Conservation (phyloP, 176 grass and related monocot species). For the Themeda triandra region DNA sequence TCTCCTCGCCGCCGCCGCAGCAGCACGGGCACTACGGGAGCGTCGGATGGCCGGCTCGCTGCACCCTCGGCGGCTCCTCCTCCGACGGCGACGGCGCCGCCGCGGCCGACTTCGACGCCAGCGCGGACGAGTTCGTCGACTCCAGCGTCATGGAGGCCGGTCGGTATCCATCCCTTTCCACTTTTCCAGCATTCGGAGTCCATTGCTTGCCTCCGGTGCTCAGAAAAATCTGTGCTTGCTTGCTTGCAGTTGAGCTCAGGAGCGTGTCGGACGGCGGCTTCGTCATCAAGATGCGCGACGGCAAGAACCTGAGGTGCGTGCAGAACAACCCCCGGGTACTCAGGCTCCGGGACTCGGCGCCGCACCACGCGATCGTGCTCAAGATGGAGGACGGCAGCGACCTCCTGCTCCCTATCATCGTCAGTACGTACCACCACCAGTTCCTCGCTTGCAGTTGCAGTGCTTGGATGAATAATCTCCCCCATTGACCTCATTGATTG, state of each 20-base stretch:
- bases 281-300: slow-evolving; percentile 85
- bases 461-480: neutral
- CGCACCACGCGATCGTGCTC: slow-evolving; percentile 86
- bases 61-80: slow-evolving; percentile 63
- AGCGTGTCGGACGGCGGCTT: slow-evolving; percentile 86
- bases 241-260: slow-evolving; percentile 74
- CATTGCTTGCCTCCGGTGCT: neutral
- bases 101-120: slow-evolving; percentile 68
- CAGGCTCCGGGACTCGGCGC: slow-evolving; percentile 63
- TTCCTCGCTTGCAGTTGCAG: neutral
- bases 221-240: neutral
- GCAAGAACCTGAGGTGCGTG: slow-evolving; percentile 65
- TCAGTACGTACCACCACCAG: slow-evolving; percentile 54
- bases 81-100: slow-evolving; percentile 72
- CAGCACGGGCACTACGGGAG: slow-evolving; percentile 12
- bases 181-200: neutral
- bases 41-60: slow-evolving; percentile 32
- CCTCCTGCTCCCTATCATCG: slow-evolving; percentile 90
- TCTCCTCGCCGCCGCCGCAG: slow-evolving; percentile 7
- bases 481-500: neutral
- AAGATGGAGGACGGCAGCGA: slow-evolving; percentile 97
- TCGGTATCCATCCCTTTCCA: slow-evolving; percentile 6
- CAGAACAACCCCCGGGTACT: slow-evolving; percentile 78
- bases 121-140: slow-evolving; percentile 84
- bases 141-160: slow-evolving; percentile 89